phyloP scores from a whole-genome alignment of 2,329 filamentous ascomycete species.

The Eutypella sp. region DNA sequence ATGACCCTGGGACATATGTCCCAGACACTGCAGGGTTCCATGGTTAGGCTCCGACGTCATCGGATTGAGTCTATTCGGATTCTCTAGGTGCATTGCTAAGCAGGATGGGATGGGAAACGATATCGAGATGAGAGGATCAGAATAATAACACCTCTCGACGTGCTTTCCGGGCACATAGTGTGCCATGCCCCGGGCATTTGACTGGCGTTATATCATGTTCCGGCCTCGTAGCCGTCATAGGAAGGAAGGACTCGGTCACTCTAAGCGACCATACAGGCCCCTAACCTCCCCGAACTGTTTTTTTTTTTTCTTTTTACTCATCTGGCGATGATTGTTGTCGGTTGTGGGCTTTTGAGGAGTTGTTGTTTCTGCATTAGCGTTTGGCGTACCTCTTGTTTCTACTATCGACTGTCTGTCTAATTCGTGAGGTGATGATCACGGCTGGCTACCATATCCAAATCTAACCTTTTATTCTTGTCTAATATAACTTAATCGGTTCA shows the following conservation, averaged over 20 bases:
- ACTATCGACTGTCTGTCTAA: background rate
- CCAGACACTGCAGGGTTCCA: too few relatives aligned
- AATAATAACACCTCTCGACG: too few relatives aligned
- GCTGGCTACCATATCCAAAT: too few relatives aligned
- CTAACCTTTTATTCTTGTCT: too few relatives aligned
- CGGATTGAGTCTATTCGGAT: background rate
- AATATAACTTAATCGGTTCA: too few relatives aligned
- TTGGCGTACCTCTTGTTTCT: constrained; percentile 12
- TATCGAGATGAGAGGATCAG: too few relatives aligned
- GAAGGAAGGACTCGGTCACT: too few relatives aligned
- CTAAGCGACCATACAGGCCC: background rate
- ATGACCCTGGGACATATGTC: too few relatives aligned
- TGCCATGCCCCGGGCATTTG: background rate
- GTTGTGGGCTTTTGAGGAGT: constrained; percentile 7
- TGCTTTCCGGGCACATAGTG: too few relatives aligned
- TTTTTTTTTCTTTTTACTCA: background rate
- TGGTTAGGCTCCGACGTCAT: too few relatives aligned
- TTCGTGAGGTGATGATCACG: too few relatives aligned
- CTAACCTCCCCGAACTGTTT: too few relatives aligned
- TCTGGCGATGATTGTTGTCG: background rate
- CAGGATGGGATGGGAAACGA: background rate
- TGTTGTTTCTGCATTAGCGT: constrained; percentile 20
- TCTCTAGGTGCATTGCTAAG: background rate
- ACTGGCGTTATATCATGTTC: background rate
- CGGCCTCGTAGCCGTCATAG: background rate